A percentile compares a stretch with the other conserved stretches of the same genome.
Evolutionary conservation across 2,329 filamentous ascomycete genomes (phyloP).

Genomic region (Conoideocrella luteorostrata): DNA sequence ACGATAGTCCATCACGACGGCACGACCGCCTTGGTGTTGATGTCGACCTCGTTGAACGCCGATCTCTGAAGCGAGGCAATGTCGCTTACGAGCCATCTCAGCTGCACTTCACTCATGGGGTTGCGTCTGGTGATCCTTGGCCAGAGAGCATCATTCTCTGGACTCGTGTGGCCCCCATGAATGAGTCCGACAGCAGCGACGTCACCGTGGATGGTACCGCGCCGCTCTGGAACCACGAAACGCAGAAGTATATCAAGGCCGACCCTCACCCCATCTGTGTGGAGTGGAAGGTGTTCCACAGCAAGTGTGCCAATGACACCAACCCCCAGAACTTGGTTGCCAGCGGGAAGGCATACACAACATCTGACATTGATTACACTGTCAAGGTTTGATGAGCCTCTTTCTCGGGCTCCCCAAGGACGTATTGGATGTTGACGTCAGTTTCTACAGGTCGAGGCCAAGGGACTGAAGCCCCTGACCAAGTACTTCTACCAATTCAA

Average conservation of each 20-base stretch:
- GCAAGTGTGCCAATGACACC: constrained; percentile 32
- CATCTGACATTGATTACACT: constrained; percentile 69
- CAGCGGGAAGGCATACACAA: constrained; percentile 59
- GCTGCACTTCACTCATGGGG: constrained; percentile 59
- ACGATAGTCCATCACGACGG: constrained; percentile 58
- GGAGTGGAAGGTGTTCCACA: constrained; percentile 53
- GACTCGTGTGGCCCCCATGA: constrained; percentile 40
- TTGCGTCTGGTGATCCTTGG: constrained; percentile 42
- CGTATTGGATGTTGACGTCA: not conserved
- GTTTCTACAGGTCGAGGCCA: constrained; percentile 52
- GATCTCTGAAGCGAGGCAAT: constrained; percentile 38
- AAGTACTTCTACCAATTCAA: constrained; percentile 65
- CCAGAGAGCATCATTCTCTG: constrained; percentile 53
- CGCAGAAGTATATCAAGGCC: constrained; percentile 36
- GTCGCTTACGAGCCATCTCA: constrained; percentile 35
- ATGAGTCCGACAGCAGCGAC: constrained; percentile 40
- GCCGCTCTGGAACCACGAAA: constrained; percentile 41
- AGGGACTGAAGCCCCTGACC: constrained; percentile 54
- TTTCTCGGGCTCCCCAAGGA: accelerated
- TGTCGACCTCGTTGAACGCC: constrained; percentile 54
- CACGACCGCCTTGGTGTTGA: constrained; percentile 59
- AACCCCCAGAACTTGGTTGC: constrained; percentile 36
- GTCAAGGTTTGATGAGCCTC: constrained; percentile 48
- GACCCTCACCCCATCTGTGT: constrained; percentile 56
- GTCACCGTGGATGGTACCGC: constrained; percentile 36